Percentiles rank a stretch among this genome's conserved stretches.
These are phyloP conservation scores for Torrubiella hemipterigena DNA, from an alignment of 2,329 filamentous ascomycete species.

Conservation along the genomic window DNA sequence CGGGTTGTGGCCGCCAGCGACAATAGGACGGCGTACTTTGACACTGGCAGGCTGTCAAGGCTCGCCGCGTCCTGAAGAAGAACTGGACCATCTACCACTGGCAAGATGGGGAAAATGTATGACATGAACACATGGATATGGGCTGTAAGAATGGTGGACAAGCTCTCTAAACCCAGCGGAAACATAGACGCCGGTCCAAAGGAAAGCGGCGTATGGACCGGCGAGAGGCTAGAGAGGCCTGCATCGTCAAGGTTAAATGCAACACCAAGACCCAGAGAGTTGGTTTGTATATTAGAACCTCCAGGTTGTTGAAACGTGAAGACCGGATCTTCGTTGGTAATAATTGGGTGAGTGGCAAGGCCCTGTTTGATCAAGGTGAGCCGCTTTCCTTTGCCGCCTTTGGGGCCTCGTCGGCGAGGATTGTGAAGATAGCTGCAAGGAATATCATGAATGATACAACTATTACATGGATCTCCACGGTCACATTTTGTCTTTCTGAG, in stretches of 20 bases:
- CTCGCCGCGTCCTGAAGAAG: constrained; percentile 14
- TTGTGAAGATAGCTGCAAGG: constrained; percentile 17
- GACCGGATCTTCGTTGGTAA: not conserved
- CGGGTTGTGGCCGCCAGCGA: constrained; percentile 17
- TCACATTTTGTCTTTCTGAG: constrained; percentile 20
- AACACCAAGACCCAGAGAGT: not conserved
- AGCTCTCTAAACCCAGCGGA: not conserved
- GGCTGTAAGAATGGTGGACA: constrained; percentile 12
- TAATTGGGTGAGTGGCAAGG: constrained; percentile 4
- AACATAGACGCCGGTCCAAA: no score
- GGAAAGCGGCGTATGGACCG: not conserved
- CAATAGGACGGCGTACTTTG: constrained; percentile 16
- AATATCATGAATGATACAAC: constrained; percentile 14
- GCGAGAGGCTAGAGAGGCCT: not conserved
- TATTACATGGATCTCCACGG: constrained; percentile 16
- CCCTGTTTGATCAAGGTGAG: constrained; percentile 16
- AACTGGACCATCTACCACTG: constrained; percentile 15
- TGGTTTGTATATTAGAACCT: constrained; percentile 12
- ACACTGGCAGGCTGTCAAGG: constrained; percentile 12
- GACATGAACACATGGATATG: constrained; percentile 17
- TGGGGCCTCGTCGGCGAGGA: constrained; percentile 16
- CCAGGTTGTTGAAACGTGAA: constrained; percentile 7
- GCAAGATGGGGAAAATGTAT: constrained; percentile 20
- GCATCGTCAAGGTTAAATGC: not conserved
- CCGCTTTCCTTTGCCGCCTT: constrained; percentile 15